Evolutionary conservation across 2,329 filamentous ascomycete genomes (phyloP).

Genomic region (Hirsutella minnesotensis): DNA sequence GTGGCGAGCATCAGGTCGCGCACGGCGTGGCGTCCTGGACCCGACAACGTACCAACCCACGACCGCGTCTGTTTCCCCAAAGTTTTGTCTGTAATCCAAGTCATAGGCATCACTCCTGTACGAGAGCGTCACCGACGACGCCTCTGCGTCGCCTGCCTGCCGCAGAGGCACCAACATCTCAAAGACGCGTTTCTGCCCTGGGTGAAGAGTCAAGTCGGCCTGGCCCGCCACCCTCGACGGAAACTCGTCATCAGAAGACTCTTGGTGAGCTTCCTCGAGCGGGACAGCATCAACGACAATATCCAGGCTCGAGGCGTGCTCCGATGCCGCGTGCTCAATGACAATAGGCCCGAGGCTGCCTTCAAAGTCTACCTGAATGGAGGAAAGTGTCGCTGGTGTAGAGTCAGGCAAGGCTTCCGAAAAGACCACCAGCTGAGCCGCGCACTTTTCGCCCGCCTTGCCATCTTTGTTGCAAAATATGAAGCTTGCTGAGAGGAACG

Average conservation of each 20-base stretch:
- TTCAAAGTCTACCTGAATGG: slow-evolving; percentile 41
- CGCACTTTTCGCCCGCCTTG: slow-evolving; percentile 47
- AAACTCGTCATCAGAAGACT: slow-evolving; percentile 13
- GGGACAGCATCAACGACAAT: slow-evolving; percentile 11
- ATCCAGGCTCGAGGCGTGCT: slow-evolving; percentile 4
- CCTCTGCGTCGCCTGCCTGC: slow-evolving; percentile 67
- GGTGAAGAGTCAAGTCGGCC: slow-evolving; percentile 52
- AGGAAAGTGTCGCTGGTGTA: slow-evolving; percentile 37
- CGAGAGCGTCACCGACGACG: slow-evolving; percentile 49
- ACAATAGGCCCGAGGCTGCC: slow-evolving; percentile 45
- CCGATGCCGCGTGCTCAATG: slow-evolving; percentile 29
- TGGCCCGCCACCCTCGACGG: slow-evolving; percentile 35
- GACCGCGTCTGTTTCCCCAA: slow-evolving; percentile 28
- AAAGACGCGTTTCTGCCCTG: slow-evolving; percentile 58
- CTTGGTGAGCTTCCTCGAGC: slow-evolving; percentile 16
- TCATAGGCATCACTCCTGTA: slow-evolving; percentile 55
- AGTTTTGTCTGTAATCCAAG: slow-evolving; percentile 51
- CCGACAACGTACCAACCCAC: slow-evolving; percentile 39
- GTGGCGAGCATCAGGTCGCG: slow-evolving; percentile 36
- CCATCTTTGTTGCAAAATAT: slow-evolving; percentile 46
- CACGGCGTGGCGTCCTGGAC: slow-evolving; percentile 30
- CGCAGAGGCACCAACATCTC: slow-evolving; percentile 62
- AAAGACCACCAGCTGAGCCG: slow-evolving; percentile 44
- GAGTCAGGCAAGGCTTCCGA: slow-evolving; percentile 44
- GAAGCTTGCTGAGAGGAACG: slow-evolving; percentile 43